These are phyloP conservation scores for Xylaria sp. DNA, from an alignment of 2,329 filamentous ascomycete genomes.

Conservation along the genomic window DNA sequence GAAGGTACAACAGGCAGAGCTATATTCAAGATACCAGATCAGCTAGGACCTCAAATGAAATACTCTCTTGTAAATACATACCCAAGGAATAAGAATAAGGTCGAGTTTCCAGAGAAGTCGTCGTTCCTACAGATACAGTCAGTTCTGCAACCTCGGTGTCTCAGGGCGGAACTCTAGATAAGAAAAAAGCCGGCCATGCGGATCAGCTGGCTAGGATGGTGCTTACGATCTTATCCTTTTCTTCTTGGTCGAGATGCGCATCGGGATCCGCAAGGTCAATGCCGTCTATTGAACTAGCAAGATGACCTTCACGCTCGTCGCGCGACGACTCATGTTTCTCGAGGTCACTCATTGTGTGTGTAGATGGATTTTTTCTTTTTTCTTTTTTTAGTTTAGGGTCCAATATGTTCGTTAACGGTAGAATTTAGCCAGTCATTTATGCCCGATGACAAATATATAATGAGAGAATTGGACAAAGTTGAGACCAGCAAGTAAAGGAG, in stretches of 20 bases:
- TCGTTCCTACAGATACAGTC: conserved; percentile 46
- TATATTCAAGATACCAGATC: conserved; percentile 11
- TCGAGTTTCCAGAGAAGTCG: conserved; percentile 51
- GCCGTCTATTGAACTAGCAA: conserved; percentile 29
- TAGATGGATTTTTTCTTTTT: not conserved
- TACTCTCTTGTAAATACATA: conserved; percentile 38
- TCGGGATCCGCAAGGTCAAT: conserved; percentile 62
- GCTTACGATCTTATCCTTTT: conserved; percentile 65
- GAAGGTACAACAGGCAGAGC: conserved; percentile 60
- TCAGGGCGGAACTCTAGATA: not conserved
- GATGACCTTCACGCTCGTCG: conserved; percentile 38
- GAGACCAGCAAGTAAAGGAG: not conserved
- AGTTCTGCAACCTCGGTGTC: conserved; percentile 33
- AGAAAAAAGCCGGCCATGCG: conserved; percentile 2
- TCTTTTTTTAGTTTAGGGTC: not conserved
- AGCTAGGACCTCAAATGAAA: conserved; percentile 5
- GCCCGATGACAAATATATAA: conserved; percentile 2
- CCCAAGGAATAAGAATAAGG: conserved; percentile 52
- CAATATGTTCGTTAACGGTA: not conserved
- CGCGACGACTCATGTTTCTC: conserved; percentile 45
- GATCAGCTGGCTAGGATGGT: not conserved
- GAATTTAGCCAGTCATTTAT: not conserved
- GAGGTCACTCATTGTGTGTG: conserved; percentile 45
- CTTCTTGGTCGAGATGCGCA: conserved; percentile 65
- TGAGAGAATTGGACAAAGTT: not conserved